A percentile compares a stretch with the other conserved stretches of the same genome.
These are phyloP conservation scores for Russula foetens DNA, from an alignment of 768 basidiomycete species.

Conservation along the genomic window DNA sequence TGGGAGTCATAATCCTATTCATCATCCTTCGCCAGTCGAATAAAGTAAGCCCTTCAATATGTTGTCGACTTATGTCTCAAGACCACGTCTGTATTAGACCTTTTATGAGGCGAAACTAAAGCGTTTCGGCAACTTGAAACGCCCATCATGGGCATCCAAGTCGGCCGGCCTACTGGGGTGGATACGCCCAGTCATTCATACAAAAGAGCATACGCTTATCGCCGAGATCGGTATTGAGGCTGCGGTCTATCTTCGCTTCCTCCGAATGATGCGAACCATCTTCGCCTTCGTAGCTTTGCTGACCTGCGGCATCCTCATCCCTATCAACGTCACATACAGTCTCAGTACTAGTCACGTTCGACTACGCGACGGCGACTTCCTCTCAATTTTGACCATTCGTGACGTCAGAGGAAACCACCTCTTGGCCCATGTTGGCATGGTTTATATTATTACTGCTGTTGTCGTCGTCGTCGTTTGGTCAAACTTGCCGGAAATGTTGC, in stretches of 20 bases:
- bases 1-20: constrained; percentile 64
- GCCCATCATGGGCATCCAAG: constrained; percentile 73
- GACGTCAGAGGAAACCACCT: constrained; percentile 64
- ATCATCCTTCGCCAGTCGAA: constrained; percentile 84
- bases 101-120: constrained; percentile 93
- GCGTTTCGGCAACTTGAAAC: constrained; percentile 75
- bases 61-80: neutral
- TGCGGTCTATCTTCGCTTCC: too few species aligned
- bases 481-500: constrained; percentile 74
- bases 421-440: constrained; percentile 77
- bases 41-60: constrained; percentile 43
- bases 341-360: too few species aligned
- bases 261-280: too few species aligned
- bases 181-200: constrained; percentile 77
- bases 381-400: constrained; percentile 81
- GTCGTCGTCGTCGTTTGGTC: constrained; percentile 63
- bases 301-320: constrained; percentile 57
- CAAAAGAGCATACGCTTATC: constrained; percentile 80
- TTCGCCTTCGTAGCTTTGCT: constrained; percentile 45
- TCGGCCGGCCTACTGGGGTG: constrained; percentile 83
- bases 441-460: constrained; percentile 72
- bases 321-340: too few species aligned
- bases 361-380: too few species aligned
- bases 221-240: too few species aligned
- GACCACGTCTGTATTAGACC: constrained; percentile 39